Base-by-base conservation (phyloP, 345 rosid genomes). In the Bretschneidera sinensis region DNA sequence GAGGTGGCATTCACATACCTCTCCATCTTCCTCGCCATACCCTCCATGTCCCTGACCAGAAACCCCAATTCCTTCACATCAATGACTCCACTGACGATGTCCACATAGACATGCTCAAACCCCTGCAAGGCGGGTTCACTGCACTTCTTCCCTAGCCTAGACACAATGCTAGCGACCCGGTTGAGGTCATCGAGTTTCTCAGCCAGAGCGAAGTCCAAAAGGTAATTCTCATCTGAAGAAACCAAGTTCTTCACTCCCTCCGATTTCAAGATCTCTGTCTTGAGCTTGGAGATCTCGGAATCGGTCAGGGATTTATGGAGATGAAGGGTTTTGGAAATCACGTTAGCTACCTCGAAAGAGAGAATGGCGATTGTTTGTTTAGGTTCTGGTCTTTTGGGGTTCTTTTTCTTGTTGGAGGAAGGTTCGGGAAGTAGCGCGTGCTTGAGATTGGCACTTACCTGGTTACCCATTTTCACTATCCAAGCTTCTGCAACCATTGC, bases 401-500 rank as follows among this genome's bases (percentile, higher is more conserved):
- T 59, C 54, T 77, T 79, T 56, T 74, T 68, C 49, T 66, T 76
- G 59, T 61, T 68, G 58, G 74, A 33, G 39, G 87, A 45, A 23
- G 80, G 64, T 53, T 92, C 96, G 1, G 75, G 77, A 59, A 85
- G 92, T 19, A 92, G 74, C 35, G 92, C 96, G 66, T 83, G 89
- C 77, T 89, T 92, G 55, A 89, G 86, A 83, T 92, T 89, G 49
- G 71, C 35, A 70, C 97, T 92, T 45, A 92, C 98, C 83, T 92
- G 98, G 88, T 84, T 92, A 17, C 98, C 82, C 95, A 92, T 87
- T 75, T 77, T 92, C 61, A 92, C 70, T 51, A 92, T 79, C 99
- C 97, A 92, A 87, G 96, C 71, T 55, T 92, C 96, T 31, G 92
- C 90, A 72, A 92, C 97, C 99, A 92, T 92, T 63, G 82, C 31